Evolutionary conservation across 352 stramenopile species (phyloP), one percentile per base, ranked within the genome.

Genomic region (Globisporangium spinosum): DNA sequence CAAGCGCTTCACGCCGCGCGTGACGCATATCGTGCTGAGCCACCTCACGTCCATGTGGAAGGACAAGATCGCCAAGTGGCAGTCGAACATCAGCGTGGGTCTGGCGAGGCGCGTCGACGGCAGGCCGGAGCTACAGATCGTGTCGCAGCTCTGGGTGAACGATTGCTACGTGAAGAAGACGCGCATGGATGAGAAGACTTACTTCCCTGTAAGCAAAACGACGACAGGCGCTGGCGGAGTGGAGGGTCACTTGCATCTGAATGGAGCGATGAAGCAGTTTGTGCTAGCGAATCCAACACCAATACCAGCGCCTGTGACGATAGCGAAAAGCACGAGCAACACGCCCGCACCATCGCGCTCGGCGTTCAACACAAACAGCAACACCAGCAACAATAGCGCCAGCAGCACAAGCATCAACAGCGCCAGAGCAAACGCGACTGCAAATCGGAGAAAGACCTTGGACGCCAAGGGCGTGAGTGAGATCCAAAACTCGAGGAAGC

Each of bases 101-200:
- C 38, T 70, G 15, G 58, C 58, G 58, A 59, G 65, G 22, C 56
- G 75, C 66, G 58, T 78, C 70, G 70, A 75, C 54, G 57, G 78
- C 47, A 23, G 71, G 54, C 2, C 72, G 47, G 73, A 87, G 22
- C 47, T 95, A 6, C 77, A 91, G 38, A 89, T 95, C 45, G 87
- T 93, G n/a, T 89, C 83, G 17, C 85, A 90, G 67, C 73, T 93
- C 20, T 95, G 87, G 87, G 87, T 95, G 9, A 91, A 95, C 55
- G 84, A 82, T 8, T 95, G 87, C 66, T 87, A 87, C 45, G 79
- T 88, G 62, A 90, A 82, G 64, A 88, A 92, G 61, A 72, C 79
- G 68, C 72, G 68, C 23, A 86, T 93, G 77, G 78, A 82, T 38
- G 87, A 95, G 71, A 77, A 73, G 15, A 73, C 77, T 34, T 95